Conservation (phyloP, 2,329 filamentous ascomycete genomes). For the Ciborinia camelliae region DNA sequence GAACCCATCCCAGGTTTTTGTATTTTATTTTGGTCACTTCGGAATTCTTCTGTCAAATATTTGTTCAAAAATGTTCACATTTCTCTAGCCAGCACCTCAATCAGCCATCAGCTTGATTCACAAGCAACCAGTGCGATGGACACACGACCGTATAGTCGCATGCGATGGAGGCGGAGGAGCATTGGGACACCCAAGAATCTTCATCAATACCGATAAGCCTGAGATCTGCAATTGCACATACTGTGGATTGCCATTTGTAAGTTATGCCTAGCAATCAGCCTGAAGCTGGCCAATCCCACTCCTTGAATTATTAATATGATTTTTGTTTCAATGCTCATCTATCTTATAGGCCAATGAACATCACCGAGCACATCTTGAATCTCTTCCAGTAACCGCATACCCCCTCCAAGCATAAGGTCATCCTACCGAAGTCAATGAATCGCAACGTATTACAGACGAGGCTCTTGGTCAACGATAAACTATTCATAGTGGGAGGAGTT, state of each 20-base stretch:
- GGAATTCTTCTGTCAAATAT: no score
- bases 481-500: conserved; percentile 12
- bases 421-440: conserved; percentile 55
- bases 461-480: conserved; percentile 57
- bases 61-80: conserved; percentile 35
- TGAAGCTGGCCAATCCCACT: background rate
- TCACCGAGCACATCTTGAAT: conserved; percentile 78
- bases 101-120: conserved; percentile 96
- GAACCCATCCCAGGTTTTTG: background rate
- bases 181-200: conserved; percentile 85
- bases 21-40: background rate
- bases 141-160: conserved; percentile 72
- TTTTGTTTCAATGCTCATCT: background rate
- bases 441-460: conserved; percentile 56
- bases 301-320: background rate
- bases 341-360: conserved; percentile 76
- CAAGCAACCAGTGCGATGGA: conserved; percentile 92
- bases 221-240: conserved; percentile 89
- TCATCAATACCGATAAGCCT: conserved; percentile 97
- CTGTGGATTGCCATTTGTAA: conserved; percentile 88
- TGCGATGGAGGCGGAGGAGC: conserved; percentile 93
- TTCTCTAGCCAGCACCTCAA: conserved; percentile 72
- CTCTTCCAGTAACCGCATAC: conserved; percentile 75
- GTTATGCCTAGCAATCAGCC: background rate
- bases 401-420: conserved; percentile 65